Base-by-base conservation (phyloP, 495 filamentous ascomycete genomes). In the Tuber indicum region DNA sequence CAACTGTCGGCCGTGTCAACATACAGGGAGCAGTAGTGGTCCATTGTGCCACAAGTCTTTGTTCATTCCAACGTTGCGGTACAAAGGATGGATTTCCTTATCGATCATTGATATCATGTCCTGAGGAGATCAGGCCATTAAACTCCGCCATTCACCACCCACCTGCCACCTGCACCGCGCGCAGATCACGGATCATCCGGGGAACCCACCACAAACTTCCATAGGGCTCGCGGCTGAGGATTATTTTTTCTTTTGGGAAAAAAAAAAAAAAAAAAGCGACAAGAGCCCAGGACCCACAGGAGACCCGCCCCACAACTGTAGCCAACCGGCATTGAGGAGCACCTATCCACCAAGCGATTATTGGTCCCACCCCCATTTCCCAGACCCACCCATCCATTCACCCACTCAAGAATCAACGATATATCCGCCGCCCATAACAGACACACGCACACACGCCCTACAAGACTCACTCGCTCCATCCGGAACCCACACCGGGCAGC, bases 401-500 rank as follows among this genome's bases (percentile, higher is more conserved):
- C 26, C 58, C 58, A 66, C 58, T 32, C 26, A 66, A 26, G n/a
- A 32, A 66, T 66, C 58, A 32, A 32, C 58, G n/a, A 66, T 66
- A 66, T 32, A 66, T 66, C 58, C 58, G 58, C 26, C 3, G 26
- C 10, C 32, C 58, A 10, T 17, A 32, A 32, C 8, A 62, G 52
- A 62, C 58, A 66, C 26, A 66, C 58, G 58, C 58, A 66, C 58
- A 66, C 9, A 66, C 58, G 58, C 58, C 58, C 58, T 66, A 32
- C 58, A 26, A 66, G 12, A 32, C 58, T 41, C 3, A 41, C 39
- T 41, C 39, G 3, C 39, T 66, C 58, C 10, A 26, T 66, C 58
- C 26, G 26, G n/a, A 17, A 17, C n/a, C n/a, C 58, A 66, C 58
- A 66, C n/a, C 26, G 9, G 10, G 58, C 12, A 32, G 58, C 58